A percentile compares a stretch with the other conserved stretches of the same genome.
phyloP scores from a whole-genome alignment of 345 rosid genomes.

The Acer campestre region DNA sequence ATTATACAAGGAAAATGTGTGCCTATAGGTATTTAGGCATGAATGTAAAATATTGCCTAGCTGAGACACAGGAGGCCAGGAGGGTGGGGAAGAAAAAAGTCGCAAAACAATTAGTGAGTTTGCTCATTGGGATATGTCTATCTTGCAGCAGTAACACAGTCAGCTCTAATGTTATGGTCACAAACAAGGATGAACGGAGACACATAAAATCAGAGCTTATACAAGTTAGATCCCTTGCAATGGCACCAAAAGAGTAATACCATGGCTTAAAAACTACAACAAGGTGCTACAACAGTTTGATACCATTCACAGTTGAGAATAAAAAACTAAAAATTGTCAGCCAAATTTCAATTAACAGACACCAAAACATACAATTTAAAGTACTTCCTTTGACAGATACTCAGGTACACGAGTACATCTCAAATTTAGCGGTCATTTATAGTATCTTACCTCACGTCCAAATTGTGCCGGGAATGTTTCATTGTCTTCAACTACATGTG shows the following conservation, averaged over 20 bases:
- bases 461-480: constrained; percentile 86
- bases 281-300: neutral
- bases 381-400: neutral
- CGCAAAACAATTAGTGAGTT: too few relatives aligned
- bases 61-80: too few relatives aligned
- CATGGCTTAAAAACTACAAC: neutral
- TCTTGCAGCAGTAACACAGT: neutral
- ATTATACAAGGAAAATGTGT: neutral
- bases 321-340: neutral
- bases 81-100: too few relatives aligned
- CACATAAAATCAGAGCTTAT: too few relatives aligned
- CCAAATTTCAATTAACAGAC: neutral
- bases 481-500: constrained; percentile 66
- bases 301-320: neutral
- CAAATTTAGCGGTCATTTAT: neutral
- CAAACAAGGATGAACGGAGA: too few relatives aligned
- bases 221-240: too few relatives aligned
- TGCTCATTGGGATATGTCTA: neutral
- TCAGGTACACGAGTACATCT: neutral
- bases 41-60: too few relatives aligned
- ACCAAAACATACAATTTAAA: constrained; percentile 1
- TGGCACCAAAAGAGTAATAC: neutral
- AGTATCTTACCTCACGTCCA: constrained; percentile 77
- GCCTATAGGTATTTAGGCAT: neutral
- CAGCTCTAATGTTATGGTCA: neutral